A percentile compares a stretch with the other conserved stretches of the same genome.
phyloP scores from a whole-genome alignment of 805 yeast genomes.

The Trichomonascus vanleenenianus region DNA sequence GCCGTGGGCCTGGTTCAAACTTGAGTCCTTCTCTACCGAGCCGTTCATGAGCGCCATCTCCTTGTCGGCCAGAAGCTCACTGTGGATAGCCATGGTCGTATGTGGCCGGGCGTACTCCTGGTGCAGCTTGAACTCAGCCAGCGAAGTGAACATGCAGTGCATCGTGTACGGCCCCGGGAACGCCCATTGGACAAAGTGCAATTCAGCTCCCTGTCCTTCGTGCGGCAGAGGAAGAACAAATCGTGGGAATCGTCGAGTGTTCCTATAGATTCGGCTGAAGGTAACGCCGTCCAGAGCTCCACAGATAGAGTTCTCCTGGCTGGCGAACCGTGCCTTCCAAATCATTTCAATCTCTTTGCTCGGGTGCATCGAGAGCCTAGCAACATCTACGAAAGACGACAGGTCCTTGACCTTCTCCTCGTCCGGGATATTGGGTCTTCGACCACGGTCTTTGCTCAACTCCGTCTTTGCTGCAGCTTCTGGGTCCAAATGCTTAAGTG shows the following conservation, averaged over 20 bases:
- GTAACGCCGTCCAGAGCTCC: slow-evolving; percentile 54
- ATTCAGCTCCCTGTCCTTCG: slow-evolving; percentile 44
- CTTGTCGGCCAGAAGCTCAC: slow-evolving; percentile 54
- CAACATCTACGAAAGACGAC: slow-evolving; percentile 60
- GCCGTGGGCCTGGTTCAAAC: slow-evolving; percentile 64
- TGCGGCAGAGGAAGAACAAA: slow-evolving; percentile 87
- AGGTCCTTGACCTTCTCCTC: slow-evolving; percentile 52
- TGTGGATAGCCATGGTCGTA: slow-evolving; percentile 81
- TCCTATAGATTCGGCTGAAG: slow-evolving; percentile 54
- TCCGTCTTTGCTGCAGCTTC: slow-evolving; percentile 22
- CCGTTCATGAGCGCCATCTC: slow-evolving; percentile 81
- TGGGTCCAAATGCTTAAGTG: slow-evolving; percentile 36
- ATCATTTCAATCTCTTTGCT: slow-evolving; percentile 62
- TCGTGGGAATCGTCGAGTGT: slow-evolving; percentile 67
- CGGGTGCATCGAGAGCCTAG: slow-evolving; percentile 51
- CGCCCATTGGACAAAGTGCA: slow-evolving; percentile 92
- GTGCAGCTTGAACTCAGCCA: slow-evolving; percentile 87
- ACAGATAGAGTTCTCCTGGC: slow-evolving; percentile 49
- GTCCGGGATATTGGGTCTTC: slow-evolving; percentile 26
- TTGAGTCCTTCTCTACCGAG: slow-evolving; percentile 60
- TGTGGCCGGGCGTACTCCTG: slow-evolving; percentile 92
- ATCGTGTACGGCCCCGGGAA: slow-evolving; percentile 77
- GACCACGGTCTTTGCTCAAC: background rate
- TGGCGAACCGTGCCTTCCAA: slow-evolving; percentile 83
- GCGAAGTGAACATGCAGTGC: slow-evolving; percentile 84